Conservation (phyloP, 108 stramenopile genomes). For the Cyclotella baltica region DNA sequence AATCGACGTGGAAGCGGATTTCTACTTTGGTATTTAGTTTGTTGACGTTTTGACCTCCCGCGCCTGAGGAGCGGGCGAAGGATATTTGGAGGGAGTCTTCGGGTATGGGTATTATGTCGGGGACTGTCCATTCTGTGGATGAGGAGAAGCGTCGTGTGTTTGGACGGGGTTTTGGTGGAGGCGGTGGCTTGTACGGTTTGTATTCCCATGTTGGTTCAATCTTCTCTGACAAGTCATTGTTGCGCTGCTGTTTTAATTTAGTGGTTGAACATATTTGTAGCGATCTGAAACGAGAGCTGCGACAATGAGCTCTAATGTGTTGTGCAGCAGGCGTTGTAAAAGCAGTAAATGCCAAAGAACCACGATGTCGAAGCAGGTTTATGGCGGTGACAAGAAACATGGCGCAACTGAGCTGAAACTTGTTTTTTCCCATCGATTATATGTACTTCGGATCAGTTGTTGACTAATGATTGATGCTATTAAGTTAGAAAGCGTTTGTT, state of each 20-base stretch:
- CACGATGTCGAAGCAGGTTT: not conserved
- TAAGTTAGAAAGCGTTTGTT: too few relatives aligned
- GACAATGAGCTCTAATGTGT: not conserved
- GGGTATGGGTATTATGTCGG: constrained; percentile 67
- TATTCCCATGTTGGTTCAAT: constrained; percentile 63
- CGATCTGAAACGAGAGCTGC: not conserved
- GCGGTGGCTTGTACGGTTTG: constrained; percentile 47
- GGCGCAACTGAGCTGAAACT: not conserved
- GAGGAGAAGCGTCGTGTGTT: constrained; percentile 48
- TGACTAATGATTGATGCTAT: not conserved
- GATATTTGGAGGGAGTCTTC: constrained; percentile 57
- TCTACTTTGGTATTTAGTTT: constrained; percentile 93
- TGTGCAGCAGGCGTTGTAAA: not conserved
- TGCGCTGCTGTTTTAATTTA: constrained; percentile 6
- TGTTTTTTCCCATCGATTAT: not conserved
- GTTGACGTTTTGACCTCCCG: constrained; percentile 97
- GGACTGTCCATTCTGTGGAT: constrained; percentile 64
- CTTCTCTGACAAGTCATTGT: not conserved
- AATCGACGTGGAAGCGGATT: constrained; percentile 78
- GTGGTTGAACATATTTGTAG: not conserved
- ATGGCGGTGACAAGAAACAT: not conserved
- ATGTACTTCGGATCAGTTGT: not conserved
- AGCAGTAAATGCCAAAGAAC: not conserved
- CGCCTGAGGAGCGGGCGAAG: constrained; percentile 65
- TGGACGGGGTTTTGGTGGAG: constrained; percentile 7